Conservation (phyloP, 495 filamentous ascomycete genomes). For the Podospora pseudopauciseta region DNA sequence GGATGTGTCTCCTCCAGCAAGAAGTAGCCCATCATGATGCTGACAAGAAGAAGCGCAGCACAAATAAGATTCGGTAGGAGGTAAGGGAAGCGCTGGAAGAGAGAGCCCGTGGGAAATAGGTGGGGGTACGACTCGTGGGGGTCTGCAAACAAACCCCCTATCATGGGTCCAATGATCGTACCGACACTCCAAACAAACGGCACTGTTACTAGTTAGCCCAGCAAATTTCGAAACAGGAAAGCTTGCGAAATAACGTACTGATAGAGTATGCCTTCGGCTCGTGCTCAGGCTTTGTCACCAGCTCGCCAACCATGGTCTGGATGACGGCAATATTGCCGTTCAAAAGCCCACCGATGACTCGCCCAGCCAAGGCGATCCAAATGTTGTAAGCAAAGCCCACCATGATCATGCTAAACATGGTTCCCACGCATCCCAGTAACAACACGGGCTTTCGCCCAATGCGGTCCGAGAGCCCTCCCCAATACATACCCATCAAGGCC, state of each 20-base stretch:
- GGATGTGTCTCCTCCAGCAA: constrained; percentile 79
- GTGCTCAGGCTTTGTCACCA: constrained; percentile 74
- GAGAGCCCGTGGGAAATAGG: constrained; percentile 55
- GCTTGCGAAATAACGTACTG: constrained; percentile 23
- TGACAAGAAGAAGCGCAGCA: constrained; percentile 64
- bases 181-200: constrained; percentile 86
- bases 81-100: constrained; percentile 78
- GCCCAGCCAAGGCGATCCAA: constrained; percentile 69
- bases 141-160: constrained; percentile 74
- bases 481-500: constrained; percentile 76
- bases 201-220: constrained; percentile 38
- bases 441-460: constrained; percentile 83
- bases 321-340: constrained; percentile 90
- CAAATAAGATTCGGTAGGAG: constrained; percentile 79
- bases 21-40: constrained; percentile 69
- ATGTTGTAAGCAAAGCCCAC: constrained; percentile 81
- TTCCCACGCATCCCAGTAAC: constrained; percentile 73
- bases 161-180: constrained; percentile 77
- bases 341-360: constrained; percentile 72
- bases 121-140: constrained; percentile 66
- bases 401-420: constrained; percentile 71
- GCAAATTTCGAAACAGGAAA: constrained; percentile 21
- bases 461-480: constrained; percentile 77
- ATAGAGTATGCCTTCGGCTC: constrained; percentile 79
- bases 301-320: constrained; percentile 87